Percentiles rank a stretch among this genome's conserved stretches.
Conservation (phyloP, 1,284 basidiomycete genomes). For the Apiotrichum montevideense region DNA sequence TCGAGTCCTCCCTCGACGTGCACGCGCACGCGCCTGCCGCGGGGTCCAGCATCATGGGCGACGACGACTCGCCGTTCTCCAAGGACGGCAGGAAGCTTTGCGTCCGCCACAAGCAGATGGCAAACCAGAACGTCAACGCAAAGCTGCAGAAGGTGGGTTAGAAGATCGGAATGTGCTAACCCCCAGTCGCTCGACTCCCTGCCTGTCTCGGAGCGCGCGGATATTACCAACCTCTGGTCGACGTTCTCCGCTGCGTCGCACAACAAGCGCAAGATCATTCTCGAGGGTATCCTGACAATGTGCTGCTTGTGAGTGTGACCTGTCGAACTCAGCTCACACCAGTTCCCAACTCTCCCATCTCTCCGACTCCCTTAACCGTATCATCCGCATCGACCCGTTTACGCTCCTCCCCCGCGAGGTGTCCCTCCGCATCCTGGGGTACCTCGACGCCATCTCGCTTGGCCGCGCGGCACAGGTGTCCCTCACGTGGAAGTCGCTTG, state of each 20-base stretch:
- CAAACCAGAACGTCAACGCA: constrained; percentile 87
- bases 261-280: constrained; percentile 81
- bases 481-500: constrained; percentile 75
- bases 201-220: constrained; percentile 78
- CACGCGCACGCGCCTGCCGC: neutral
- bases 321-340: neutral
- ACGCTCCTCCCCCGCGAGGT: constrained; percentile 84
- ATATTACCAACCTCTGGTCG: constrained; percentile 91
- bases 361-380: constrained; percentile 79
- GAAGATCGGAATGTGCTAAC: neutral
- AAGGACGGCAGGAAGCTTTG: constrained; percentile 42
- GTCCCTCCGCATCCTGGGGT: constrained; percentile 78
- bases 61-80: constrained; percentile 12
- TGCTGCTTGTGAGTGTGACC: constrained; percentile 68
- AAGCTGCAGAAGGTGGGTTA: constrained; percentile 80
- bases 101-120: constrained; percentile 82
- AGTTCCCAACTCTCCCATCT: constrained; percentile 88
- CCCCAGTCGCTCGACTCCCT: constrained; percentile 85
- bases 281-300: constrained; percentile 98
- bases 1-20: neutral
- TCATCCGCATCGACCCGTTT: constrained; percentile 95
- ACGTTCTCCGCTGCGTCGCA: constrained; percentile 93
- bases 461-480: constrained; percentile 94
- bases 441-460: constrained; percentile 91
- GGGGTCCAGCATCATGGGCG: neutral